Percentiles rank a stretch among this genome's conserved stretches.
Evolutionary conservation across 805 yeast genomes (phyloP).

Genomic region (Aciculoconidium aculeatum): DNA sequence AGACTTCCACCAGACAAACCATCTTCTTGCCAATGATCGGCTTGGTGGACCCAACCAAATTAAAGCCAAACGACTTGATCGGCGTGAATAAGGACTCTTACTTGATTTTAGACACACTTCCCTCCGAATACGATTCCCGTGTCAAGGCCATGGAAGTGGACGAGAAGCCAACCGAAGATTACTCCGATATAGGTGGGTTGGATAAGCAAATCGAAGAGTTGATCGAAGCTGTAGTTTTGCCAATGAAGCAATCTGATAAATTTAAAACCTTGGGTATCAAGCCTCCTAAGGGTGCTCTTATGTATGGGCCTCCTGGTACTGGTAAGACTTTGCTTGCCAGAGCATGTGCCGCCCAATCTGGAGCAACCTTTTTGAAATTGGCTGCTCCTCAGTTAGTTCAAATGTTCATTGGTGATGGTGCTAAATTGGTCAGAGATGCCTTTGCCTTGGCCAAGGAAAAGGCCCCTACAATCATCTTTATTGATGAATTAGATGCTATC

Average conservation of each 20-base stretch:
- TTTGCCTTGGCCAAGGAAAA: constrained; percentile 43
- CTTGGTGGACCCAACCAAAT: constrained; percentile 80
- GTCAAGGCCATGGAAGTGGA: constrained; percentile 99
- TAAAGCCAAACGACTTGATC: constrained; percentile 95
- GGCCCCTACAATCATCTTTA: constrained; percentile 42
- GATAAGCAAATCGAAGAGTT: constrained; percentile 98
- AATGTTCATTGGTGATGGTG: constrained; percentile 45
- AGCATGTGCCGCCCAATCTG: constrained; percentile 44
- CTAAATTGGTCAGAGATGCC: constrained; percentile 41
- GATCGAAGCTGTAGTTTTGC: constrained; percentile 96
- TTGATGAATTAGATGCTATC: constrained; percentile 43
- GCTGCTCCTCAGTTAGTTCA: constrained; percentile 44
- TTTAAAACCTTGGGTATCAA: constrained; percentile 90
- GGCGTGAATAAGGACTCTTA: constrained; percentile 98
- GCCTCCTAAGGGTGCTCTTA: constrained; percentile 43
- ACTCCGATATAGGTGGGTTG: constrained; percentile 95
- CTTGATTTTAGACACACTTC: constrained; percentile 85
- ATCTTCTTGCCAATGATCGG: constrained; percentile 95
- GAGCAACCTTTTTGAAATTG: constrained; percentile 39
- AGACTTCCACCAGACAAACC: constrained; percentile 96
- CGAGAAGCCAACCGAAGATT: constrained; percentile 96
- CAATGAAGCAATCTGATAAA: constrained; percentile 97
- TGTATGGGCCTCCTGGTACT: constrained; percentile 47
- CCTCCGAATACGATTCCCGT: constrained; percentile 95
- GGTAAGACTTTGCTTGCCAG: constrained; percentile 44